A percentile compares a stretch with the other conserved stretches of the same genome.
phyloP scores from a whole-genome alignment of 176 grass and related monocot genomes.

The Aegilops bicornis region DNA sequence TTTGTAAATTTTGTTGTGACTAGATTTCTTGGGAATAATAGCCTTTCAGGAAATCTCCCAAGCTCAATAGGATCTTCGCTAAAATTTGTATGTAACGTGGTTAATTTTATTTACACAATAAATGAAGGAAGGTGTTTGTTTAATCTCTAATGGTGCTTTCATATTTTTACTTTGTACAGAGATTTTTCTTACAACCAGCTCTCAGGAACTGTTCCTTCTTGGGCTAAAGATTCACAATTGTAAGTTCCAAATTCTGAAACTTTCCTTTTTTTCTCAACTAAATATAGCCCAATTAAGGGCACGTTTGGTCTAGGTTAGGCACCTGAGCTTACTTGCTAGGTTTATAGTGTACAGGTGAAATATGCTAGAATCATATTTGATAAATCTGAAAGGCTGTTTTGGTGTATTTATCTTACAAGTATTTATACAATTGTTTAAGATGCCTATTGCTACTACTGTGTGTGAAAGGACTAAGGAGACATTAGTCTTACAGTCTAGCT shows the following conservation, averaged over 20 bases:
- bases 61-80: slow-evolving; percentile 43
- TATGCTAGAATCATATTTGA: background rate
- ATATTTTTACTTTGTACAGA: slow-evolving; percentile 35
- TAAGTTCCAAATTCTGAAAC: slow-evolving; percentile 42
- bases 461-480: background rate
- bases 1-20: background rate
- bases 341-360: slow-evolving; percentile 1
- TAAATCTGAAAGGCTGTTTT: slow-evolving; percentile 17
- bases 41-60: slow-evolving; percentile 71
- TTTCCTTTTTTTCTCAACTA: background rate
- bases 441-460: background rate
- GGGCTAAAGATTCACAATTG: slow-evolving; percentile 63
- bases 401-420: background rate
- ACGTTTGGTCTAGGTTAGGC: background rate
- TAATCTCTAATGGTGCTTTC: background rate
- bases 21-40: slow-evolving; percentile 97
- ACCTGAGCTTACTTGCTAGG: background rate
- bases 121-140: background rate
- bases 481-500: background rate
- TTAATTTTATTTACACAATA: slow-evolving; percentile 10
- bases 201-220: slow-evolving; percentile 73
- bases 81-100: slow-evolving; percentile 49
- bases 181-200: slow-evolving; percentile 96
- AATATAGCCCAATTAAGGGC: background rate
- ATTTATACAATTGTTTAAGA: background rate